Conservation (phyloP, 2,329 filamentous ascomycete species). For the Sporothrix humicola region DNA sequence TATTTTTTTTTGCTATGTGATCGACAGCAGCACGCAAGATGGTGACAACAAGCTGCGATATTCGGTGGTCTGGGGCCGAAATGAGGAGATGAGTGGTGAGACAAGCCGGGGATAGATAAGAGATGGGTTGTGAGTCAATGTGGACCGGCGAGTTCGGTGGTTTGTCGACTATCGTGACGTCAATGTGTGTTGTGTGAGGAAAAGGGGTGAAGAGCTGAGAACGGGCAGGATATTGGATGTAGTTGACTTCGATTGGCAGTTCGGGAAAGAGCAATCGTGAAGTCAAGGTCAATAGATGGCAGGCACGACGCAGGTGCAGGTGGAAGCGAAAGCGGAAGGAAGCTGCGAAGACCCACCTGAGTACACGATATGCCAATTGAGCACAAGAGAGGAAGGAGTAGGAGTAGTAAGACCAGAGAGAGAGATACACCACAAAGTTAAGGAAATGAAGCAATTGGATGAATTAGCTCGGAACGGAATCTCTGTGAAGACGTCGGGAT, state of each 20-base stretch:
- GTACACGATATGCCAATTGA: conserved; percentile 6
- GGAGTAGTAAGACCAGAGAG: no score
- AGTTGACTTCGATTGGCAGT: background rate
- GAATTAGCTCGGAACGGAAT: no score
- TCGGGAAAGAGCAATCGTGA: background rate
- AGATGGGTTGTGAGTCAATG: conserved; percentile 10
- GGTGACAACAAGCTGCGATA: conserved; percentile 15
- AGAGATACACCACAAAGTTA: no score
- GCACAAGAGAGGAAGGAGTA: background rate
- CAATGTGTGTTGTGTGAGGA: background rate
- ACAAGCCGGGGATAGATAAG: conserved; percentile 20
- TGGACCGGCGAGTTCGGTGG: background rate
- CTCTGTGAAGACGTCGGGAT: no score
- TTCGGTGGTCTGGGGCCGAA: conserved; percentile 9
- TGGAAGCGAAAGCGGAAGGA: conserved; percentile 19
- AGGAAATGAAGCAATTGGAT: no score
- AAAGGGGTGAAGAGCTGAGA: background rate
- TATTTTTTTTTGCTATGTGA: background rate
- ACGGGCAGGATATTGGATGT: background rate
- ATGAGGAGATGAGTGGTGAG: conserved; percentile 19
- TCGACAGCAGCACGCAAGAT: conserved; percentile 5
- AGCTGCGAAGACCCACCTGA: background rate
- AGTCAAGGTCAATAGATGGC: background rate
- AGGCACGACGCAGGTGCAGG: background rate
- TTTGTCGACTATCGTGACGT: background rate